Evolutionary conservation across 805 yeast genomes (phyloP), one percentile per base, ranked within the genome.

Genomic region (Ogataea nakhonphanomensis): DNA sequence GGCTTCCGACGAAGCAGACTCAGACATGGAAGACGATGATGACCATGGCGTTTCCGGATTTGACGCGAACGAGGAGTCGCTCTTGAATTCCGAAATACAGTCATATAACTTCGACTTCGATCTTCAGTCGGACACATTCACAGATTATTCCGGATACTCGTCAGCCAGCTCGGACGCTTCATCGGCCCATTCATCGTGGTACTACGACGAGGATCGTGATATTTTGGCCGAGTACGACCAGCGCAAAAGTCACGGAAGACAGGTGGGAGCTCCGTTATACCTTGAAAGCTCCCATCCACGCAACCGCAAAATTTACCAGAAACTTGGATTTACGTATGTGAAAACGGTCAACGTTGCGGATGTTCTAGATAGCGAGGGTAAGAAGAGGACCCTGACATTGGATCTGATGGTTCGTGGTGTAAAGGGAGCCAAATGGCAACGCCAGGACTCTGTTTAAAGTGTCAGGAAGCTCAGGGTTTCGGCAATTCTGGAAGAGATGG

Each of bases 211-310:
- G 39, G 65, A 61, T 7, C 55, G 59, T n/a, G 66, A 61, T 31
- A 57, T 61, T 11, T 42, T 61, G 24, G 58, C 61, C 4, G 58
- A 61, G 33, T 61, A 61, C 38, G 66, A 61, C 43, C 45, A 56
- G 37, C 44, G 49, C 41, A 47, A 59, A 48, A 48, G 37, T 46
- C 35, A 52, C 35, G 59, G 69, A 46, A 33, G 58, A 10, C 50
- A 59, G 36, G 42, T 56, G 11, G 65, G 65, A 21, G 60, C 62
- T 28, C 59, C 65, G 10, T 57, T 70, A 42, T 78, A 78, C 56
- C 66, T 78, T 45, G 84, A 78, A 57, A 69, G 78, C 34, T 75
- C 83, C 20, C 76, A 74, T 58, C 73, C 73, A 8, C 65, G 69
- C 39, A 78, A 78, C 54, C 63, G 77, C 25, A 64, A 61, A 39